These are phyloP conservation scores for Testicularia cyperi DNA, from an alignment of 1,284 basidiomycete species.

Conservation along the genomic window DNA sequence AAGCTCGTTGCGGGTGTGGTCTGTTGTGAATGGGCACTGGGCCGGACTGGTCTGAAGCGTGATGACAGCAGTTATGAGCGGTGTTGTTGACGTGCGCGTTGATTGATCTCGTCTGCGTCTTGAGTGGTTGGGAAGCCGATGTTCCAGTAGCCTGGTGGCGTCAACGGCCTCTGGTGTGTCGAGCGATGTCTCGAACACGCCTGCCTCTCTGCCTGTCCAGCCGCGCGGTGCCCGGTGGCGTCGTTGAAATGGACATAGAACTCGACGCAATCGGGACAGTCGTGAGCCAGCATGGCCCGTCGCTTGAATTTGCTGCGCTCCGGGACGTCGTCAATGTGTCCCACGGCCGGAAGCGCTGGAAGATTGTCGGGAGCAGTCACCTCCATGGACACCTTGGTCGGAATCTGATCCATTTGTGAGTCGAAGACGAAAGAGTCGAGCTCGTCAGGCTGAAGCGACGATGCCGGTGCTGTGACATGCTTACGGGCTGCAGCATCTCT, in stretches of 20 bases:
- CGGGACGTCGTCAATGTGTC: conserved; percentile 13
- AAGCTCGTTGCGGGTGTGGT: too few species aligned
- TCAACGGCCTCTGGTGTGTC: conserved; percentile 8
- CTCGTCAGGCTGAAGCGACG: too few species aligned
- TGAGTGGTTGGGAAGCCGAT: conserved; percentile 29
- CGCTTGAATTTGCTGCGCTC: conserved; percentile 10
- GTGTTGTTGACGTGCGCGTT: not conserved
- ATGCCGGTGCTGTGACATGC: too few species aligned
- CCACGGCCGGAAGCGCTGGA: not conserved
- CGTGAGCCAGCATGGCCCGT: conserved; percentile 11
- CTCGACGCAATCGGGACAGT: conserved; percentile 25
- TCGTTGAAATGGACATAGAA: conserved; percentile 24
- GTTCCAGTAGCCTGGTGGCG: conserved; percentile 32
- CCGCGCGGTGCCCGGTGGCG: not conserved
- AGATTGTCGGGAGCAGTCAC: not conserved
- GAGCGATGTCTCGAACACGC: conserved; percentile 23
- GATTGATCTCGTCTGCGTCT: conserved; percentile 19
- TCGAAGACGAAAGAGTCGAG: too few species aligned
- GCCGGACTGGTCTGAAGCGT: too few species aligned
- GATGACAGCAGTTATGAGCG: too few species aligned
- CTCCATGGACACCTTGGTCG: too few species aligned
- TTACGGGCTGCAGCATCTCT: too few species aligned
- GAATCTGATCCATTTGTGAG: too few species aligned
- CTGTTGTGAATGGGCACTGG: too few species aligned
- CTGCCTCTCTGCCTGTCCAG: conserved; percentile 6